Base-by-base conservation (phyloP, 78 protist genomes). In the Parvularia atlantis region DNA sequence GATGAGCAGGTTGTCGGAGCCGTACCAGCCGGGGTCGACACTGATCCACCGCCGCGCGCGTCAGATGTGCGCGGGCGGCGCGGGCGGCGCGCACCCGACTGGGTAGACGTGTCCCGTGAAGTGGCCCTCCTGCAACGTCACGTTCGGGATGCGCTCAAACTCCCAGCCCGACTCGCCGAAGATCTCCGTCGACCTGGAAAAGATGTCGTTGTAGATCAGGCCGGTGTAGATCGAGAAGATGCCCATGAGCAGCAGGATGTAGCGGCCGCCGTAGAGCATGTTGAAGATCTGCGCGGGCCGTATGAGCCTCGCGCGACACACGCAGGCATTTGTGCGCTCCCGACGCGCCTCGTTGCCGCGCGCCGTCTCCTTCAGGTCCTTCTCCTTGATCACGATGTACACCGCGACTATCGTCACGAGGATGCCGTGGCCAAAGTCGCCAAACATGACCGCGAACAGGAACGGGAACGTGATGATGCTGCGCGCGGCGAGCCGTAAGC, bases 401-500 rank as follows among this genome's bases (percentile, higher is more conserved):
- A 50, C 1, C 31, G 92, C 93, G 31, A 77, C 24, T 7, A 86
- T 57, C 16, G 88, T 39, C 69, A 97, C 52, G 56, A 95, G 31
- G 53, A 81, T 1, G 35, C 99, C 99, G 85, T 98, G 99, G 44
- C 99, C 99, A 0, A 93, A 35, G 69, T 98, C 99, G 36, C 99
- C 99, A 77, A 91, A 98, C 99, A 98, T 98, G 80, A 98, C 92
- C 37, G 96, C 99, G 36, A 97, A 98, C 28, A 98, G 82, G 95
- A 95, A 98, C 44, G 99, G 99, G 93, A 97, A 98, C 39, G 99
- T 91, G 66, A 97, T 80, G 68, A 95, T 65, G 56, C 97, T 71
- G 57, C 46, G 66, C 14, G 14, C 54, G 17, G 54, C 54, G 17
- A 20, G 17, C 14, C 14, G 17, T 50, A 50, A 50, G 54, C 14